Base-by-base conservation (phyloP, 345 rosid species). In the Bruguiera sexangula region DNA sequence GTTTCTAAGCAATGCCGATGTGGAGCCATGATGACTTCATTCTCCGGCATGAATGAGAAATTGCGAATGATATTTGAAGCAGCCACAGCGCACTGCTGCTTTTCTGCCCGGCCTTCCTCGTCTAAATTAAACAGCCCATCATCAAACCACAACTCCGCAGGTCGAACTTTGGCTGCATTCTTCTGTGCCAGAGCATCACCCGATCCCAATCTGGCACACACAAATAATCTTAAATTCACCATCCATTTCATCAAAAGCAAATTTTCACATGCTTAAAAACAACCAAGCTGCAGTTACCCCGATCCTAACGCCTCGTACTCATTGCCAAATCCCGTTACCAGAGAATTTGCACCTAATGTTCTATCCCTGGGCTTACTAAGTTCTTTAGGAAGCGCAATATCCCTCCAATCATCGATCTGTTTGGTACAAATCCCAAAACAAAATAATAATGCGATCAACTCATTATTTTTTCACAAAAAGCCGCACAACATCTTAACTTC, bases 321-420 rank as follows among this genome's bases (percentile, higher is more conserved):
- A 31, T 75, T 75, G 15, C 99, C 99, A 16, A 92, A 95, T 53
- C 98, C 99, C 0, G 99, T 83, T 51, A 90, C 91, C 0, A 76
- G 65, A 55, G 90, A 82, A 83, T 81, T 89, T 18, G 77, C 70
- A 71, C 97, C 97, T 74, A 95, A 80, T 9, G 91, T 80, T 74
- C 97, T 89, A 46, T 66, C 75, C 76, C 99, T 88, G 32, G 83
- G 67, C 54, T 68, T 90, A 26, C 69, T 71, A 20, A 82, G 82
- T 32, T 87, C 97, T 70, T 78, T 90, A 1, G 99, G 96, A 43
- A 90, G 82, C 8, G 85, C 86, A 50, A 95, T 77, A 74, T 92
- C 99, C 30, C 91, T 92, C 98, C 98, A 92, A 60, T 95, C 98
- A 84, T 95, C 99, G 57, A 95, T 90, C 99, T 92, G 86, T 73